Percentiles rank a stretch among this genome's conserved stretches.
Conservation (phyloP, 441 rosid genomes). For the Croton setiger region DNA sequence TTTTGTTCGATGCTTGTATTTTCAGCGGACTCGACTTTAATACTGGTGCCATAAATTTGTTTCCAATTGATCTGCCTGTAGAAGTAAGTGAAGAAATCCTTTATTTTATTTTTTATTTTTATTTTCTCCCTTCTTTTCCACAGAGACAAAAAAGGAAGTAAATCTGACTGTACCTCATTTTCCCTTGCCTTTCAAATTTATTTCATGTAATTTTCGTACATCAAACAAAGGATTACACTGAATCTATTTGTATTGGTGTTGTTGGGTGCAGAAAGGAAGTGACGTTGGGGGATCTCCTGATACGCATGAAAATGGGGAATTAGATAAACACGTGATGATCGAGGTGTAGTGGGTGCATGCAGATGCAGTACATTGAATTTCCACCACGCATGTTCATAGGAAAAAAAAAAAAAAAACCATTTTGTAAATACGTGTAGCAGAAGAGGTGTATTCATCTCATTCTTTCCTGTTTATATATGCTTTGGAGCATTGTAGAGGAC, state of each 20-base stretch:
- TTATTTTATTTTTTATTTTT: too few species aligned
- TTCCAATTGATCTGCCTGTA: constrained; percentile 46
- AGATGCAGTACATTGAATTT: constrained; percentile 1
- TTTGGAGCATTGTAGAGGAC: constrained; percentile 27
- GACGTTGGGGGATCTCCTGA: constrained; percentile 29
- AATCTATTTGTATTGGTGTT: neutral
- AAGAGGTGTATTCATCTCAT: constrained; percentile 41
- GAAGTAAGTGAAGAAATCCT: constrained; percentile 42
- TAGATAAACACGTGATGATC: constrained; percentile 30
- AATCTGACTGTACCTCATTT: too few species aligned
- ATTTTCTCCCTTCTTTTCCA: too few species aligned
- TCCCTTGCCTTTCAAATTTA: too few species aligned
- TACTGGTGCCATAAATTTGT: constrained; percentile 57
- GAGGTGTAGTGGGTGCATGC: constrained; percentile 32
- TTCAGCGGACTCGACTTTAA: constrained; percentile 62
- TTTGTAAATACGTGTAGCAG: constrained; percentile 33
- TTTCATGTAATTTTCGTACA: too few species aligned
- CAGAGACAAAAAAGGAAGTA: too few species aligned
- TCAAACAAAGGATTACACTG: too few species aligned
- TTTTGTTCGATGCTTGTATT: constrained; percentile 4
- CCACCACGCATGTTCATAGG: constrained; percentile 12
- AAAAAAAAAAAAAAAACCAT: too few species aligned
- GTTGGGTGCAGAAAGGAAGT: constrained; percentile 35
- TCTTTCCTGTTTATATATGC: constrained; percentile 59
- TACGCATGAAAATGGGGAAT: constrained; percentile 33